Evolutionary conservation across 306 rosid species (phyloP), one percentile per base, ranked within the genome.

Genomic region (Glycine soja): DNA sequence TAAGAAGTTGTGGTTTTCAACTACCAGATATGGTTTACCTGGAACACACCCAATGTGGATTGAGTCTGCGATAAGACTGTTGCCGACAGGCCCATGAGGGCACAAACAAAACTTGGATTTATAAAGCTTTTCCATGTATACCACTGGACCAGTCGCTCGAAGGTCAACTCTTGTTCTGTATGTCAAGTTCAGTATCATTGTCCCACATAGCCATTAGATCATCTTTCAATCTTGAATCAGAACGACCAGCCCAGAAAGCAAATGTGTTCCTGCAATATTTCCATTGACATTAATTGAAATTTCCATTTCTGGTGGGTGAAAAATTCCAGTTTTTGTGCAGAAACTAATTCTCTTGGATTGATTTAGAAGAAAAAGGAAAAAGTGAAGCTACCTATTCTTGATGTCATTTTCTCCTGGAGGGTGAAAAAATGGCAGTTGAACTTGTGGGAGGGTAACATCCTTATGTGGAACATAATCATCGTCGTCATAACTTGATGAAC

Each of bases 41-140:
- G 87, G 87, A 79, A 79, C 54, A 79, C 87, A 84, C 46, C 84
- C 87, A 40, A 74, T 74, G 76, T 57, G 84, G 81, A 84, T 84
- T 3, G 87, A 79, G 81, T 72, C 75, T 13, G 80, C 76, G 14
- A 83, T 65, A 54, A 75, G 80, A 72, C 74, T 62, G 74, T 65
- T 40, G 42, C 74, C 72, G 14, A 66, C 16, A 57, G 79, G 81
- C 3, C 83, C 86, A n/a, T 51, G 30, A 53, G 80, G 75, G 72
- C 86, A 83, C 57, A 78, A 9, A 65, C 86, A 83, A 73, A 53
- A 77, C 63, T 72, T 77, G 62, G 74, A 63, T 52, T 53, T 48
- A 53, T 76, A 69, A 46, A 77, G 82, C 15, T 72, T 72, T 48
- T 77, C 70, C 61, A 57, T 43, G 34, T 57, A 71, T n/a, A 54